Base-by-base conservation (phyloP, 2,329 filamentous ascomycete species). In the Trichoderma hamatum region DNA sequence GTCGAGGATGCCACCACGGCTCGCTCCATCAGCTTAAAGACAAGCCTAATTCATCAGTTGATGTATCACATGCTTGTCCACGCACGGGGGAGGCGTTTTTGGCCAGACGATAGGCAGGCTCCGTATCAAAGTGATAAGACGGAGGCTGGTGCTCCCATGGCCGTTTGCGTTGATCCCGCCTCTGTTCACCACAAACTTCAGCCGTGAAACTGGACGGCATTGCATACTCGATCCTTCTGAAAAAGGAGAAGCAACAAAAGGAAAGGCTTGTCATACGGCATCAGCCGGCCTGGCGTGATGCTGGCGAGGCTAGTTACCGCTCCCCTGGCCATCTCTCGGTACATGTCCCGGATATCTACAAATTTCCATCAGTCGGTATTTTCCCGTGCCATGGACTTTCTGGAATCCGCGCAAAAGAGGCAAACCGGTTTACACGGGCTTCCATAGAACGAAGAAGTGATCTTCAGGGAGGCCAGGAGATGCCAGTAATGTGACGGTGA, bases 381-480 rank as follows among this genome's bases (percentile, higher is more conserved):
- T 30, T 3, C 6, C 28, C 28, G 16, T 16, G 39, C 16, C 39
- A 43, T 43, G 39, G 39, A n/a, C 19, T 43, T 43, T 43, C 19
- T 43, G 16, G 19, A 43, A n/a, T 43, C 39, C 39, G 39, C 39
- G 39, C 39, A 43, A 43, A n/a, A 43, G 39, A 46, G 62, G 62
- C 62, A 65, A 65, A 55, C 62, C 39, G 62, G 61, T 64, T 64
- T 55, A 30, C 61, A 55, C 36, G 46, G 26, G 11, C 28, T 30
- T 55, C 13, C 26, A 21, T 34, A 43, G 19, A 46, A 55, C n/a
- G 28, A 36, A 67, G 54, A 46, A 64, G 62, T 58, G 71, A 72
- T 72, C 71, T 66, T 71, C 67, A 68, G 60, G 64, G 60, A 66
- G 69, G n/a, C n/a, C n/a, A n/a, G n/a, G n/a, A n/a, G n/a, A n/a